Base-by-base conservation (phyloP, 1,284 basidiomycete genomes). In the Phylloboletellus chloephorus region DNA sequence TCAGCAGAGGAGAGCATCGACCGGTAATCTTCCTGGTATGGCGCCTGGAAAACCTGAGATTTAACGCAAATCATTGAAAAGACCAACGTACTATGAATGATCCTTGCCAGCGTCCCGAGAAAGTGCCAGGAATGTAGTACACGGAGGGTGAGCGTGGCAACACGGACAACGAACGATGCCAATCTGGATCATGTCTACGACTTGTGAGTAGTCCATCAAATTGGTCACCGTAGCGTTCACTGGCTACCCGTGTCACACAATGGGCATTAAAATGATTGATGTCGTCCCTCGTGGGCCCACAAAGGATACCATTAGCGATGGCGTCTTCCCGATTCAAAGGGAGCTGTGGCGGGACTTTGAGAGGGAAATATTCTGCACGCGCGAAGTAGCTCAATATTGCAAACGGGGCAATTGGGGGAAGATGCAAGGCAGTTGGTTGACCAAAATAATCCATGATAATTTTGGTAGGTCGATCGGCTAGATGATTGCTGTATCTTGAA, bases 41-140 rank as follows among this genome's bases (percentile, higher is more conserved):
- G 65, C 10, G 61, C 54, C 72, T 72, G 32, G 23, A 26, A 26
- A 26, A 17, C 9, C 29, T 60, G 31, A 57, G 48, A 12, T n/a
- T 3, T 21, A 15, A 41, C 31, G 32, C 5, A 32, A 26, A 31
- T n/a, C 3, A 40, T 25, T 21, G 1, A 37, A 16, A 37, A 1
- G 6, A 21, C 9, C 37, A 12, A 44, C 64, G 41, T 48, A 74
- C 74, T 13, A 73, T 63, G 23, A 59, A 65, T 9, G 72, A 67
- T 7, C 73, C 73, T 35, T 66, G 63, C 73, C 72, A 77, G 16
- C 52, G 56, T 15, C 73, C 73, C 4, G 65, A 64, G 22, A 75
- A 57, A 2, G 61, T 60, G 8, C 68, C 73, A 11, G 67, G 59
- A 37, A 60, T 57, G 47, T 76, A 72, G 15, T 58, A 45, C 5